phyloP scores from a whole-genome alignment of 2,329 filamentous ascomycete species.

The Tolypocladium capitatum region DNA sequence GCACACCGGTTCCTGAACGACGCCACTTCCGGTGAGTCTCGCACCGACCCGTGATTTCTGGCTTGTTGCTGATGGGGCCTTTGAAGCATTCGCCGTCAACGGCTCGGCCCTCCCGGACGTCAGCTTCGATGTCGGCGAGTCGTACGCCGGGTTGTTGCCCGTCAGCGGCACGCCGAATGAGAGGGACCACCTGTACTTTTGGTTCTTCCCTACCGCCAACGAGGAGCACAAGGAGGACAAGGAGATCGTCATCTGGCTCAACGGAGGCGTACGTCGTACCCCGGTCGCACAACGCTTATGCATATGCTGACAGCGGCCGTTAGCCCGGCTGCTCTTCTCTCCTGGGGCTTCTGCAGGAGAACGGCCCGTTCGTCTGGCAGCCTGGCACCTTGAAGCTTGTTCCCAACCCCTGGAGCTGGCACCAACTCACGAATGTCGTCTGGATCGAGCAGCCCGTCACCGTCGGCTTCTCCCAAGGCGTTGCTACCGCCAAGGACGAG shows the following conservation, averaged over 20 bases:
- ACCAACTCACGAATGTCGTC: slow-evolving; percentile 33
- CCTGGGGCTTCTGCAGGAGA: slow-evolving; percentile 61
- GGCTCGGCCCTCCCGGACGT: slow-evolving; percentile 50
- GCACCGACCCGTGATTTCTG: neutral
- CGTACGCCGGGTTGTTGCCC: slow-evolving; percentile 44
- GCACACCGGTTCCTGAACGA: neutral
- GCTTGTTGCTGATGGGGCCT: neutral
- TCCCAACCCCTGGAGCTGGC: slow-evolving; percentile 60
- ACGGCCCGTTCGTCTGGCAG: slow-evolving; percentile 61
- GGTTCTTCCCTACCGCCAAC: slow-evolving; percentile 50
- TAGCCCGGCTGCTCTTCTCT: slow-evolving; percentile 46
- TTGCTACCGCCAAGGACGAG: slow-evolving; percentile 49
- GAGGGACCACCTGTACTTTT: slow-evolving; percentile 45
- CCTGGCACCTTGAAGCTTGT: slow-evolving; percentile 54
- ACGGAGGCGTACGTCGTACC: slow-evolving; percentile 30
- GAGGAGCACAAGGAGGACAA: slow-evolving; percentile 27
- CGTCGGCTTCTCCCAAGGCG: slow-evolving; percentile 57
- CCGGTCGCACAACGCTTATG: too few species aligned
- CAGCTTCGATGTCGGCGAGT: slow-evolving; percentile 47
- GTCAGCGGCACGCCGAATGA: slow-evolving; percentile 35
- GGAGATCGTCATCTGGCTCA: slow-evolving; percentile 51
- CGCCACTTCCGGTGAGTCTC: neutral
- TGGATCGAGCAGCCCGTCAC: slow-evolving; percentile 59
- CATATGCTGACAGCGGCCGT: neutral
- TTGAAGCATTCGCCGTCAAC: slow-evolving; percentile 43